Conservation (phyloP, 495 filamentous ascomycete genomes). For the Penicillium coprophilum region DNA sequence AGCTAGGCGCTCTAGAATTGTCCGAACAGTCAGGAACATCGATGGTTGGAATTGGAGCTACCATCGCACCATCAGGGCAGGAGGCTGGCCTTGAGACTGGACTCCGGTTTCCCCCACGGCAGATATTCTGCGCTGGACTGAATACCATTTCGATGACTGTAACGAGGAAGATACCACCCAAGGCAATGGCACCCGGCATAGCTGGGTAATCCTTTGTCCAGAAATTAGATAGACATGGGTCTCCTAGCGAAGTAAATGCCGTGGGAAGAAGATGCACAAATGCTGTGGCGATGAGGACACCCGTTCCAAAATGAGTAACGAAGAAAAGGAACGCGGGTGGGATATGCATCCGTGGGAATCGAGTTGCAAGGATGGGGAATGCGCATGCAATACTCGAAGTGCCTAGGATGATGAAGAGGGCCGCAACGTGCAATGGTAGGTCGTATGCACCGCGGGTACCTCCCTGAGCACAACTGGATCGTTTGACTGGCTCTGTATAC, state of each 20-base stretch:
- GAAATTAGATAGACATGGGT: slow-evolving; percentile 66
- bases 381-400: slow-evolving; percentile 56
- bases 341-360: slow-evolving; percentile 37
- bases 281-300: slow-evolving; percentile 79
- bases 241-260: slow-evolving; percentile 68
- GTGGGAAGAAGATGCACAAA: slow-evolving; percentile 79
- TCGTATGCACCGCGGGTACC: slow-evolving; percentile 47
- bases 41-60: neutral
- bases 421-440: slow-evolving; percentile 62
- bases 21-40: neutral
- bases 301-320: slow-evolving; percentile 76
- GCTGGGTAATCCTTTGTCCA: slow-evolving; percentile 68
- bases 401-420: slow-evolving; percentile 63
- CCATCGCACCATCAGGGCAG: neutral
- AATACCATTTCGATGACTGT: slow-evolving; percentile 72
- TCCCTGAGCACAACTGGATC: slow-evolving; percentile 29
- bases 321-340: slow-evolving; percentile 55
- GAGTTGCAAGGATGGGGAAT: slow-evolving; percentile 42
- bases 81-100: neutral
- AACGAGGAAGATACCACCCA: slow-evolving; percentile 65
- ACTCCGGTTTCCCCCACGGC: slow-evolving; percentile 16
- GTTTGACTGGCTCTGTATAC: slow-evolving; percentile 8
- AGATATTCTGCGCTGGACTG: slow-evolving; percentile 34
- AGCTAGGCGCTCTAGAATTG: neutral
- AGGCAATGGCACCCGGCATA: slow-evolving; percentile 67